Conservation (phyloP, 345 rosid species). For the Aegle marmelos region DNA sequence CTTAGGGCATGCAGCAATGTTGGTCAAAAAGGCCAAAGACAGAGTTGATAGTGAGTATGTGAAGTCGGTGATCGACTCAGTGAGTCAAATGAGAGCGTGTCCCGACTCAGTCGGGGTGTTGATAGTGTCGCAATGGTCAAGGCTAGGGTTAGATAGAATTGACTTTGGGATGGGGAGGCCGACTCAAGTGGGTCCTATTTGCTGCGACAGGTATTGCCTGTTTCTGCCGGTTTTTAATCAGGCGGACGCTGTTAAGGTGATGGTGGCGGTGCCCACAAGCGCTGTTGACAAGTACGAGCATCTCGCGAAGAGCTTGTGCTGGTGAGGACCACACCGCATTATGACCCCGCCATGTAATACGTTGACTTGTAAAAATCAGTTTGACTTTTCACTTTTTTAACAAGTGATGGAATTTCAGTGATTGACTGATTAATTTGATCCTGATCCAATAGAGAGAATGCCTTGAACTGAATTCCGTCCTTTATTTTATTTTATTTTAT, state of each 20-base stretch:
- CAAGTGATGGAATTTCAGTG: neutral
- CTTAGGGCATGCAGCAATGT: constrained; percentile 48
- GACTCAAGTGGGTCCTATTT: constrained; percentile 61
- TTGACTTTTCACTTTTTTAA: constrained; percentile 18
- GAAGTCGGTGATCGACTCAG: constrained; percentile 52
- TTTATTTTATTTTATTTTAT: too few relatives aligned
- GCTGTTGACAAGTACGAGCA: constrained; percentile 54
- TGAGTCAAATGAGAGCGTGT: constrained; percentile 47
- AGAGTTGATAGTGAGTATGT: constrained; percentile 54
- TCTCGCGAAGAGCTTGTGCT: constrained; percentile 41
- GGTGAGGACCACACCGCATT: constrained; percentile 27
- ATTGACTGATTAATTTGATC: neutral
- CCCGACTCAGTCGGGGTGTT: constrained; percentile 73
- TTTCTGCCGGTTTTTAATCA: constrained; percentile 57
- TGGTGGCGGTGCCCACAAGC: constrained; percentile 71
- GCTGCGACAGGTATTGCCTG: constrained; percentile 72
- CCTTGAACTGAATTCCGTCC: neutral
- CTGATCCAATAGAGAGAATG: neutral
- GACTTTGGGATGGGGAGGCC: constrained; percentile 82
- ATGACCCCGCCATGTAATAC: neutral
- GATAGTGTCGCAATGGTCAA: constrained; percentile 86
- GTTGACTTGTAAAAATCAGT: constrained; percentile 30
- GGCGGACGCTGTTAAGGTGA: constrained; percentile 60
- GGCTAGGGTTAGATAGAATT: constrained; percentile 69
- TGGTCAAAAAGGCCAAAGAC: constrained; percentile 68